These are phyloP conservation scores for Picea abies DNA, from an alignment of 83 land plant species.

Conservation along the genomic window DNA sequence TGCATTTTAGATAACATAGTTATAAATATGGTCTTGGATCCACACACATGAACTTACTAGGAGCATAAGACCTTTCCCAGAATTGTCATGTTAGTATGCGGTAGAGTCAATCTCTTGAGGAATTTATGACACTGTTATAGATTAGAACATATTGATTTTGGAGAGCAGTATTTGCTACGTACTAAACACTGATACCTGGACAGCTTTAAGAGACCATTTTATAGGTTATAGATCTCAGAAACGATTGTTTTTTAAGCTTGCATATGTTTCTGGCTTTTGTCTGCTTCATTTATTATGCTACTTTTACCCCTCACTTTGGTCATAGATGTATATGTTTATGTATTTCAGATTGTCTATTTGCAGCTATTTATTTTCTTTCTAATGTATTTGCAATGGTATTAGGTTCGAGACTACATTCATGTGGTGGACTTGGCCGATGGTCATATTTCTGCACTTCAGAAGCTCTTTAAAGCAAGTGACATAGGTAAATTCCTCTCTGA, in stretches of 20 bases:
- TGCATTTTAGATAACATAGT: not conserved
- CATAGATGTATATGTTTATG: not conserved
- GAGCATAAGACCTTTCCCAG: not conserved
- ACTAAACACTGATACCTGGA: not conserved
- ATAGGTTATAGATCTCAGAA: not conserved
- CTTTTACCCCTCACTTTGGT: not conserved
- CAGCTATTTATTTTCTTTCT: not conserved
- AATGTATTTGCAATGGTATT: not conserved
- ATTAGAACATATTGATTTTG: not conserved
- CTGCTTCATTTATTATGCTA: not conserved
- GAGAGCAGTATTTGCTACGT: not conserved
- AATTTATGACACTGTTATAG: not conserved
- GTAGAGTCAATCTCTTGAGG: not conserved
- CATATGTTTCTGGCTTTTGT: not conserved
- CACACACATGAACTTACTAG: not conserved
- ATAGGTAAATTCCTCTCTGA: conserved; percentile 38
- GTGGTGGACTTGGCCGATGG: conserved; percentile 90
- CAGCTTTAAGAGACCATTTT: not conserved
- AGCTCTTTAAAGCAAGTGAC: conserved; percentile 47
- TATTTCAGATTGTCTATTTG: not conserved
- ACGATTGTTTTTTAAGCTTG: not conserved
- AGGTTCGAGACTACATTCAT: conserved; percentile 91
- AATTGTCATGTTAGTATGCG: not conserved
- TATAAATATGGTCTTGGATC: not conserved
- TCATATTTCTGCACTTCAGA: conserved; percentile 76